Conservation (phyloP, 2,329 filamentous ascomycete genomes). For the Colletotrichum orchidophilum region DNA sequence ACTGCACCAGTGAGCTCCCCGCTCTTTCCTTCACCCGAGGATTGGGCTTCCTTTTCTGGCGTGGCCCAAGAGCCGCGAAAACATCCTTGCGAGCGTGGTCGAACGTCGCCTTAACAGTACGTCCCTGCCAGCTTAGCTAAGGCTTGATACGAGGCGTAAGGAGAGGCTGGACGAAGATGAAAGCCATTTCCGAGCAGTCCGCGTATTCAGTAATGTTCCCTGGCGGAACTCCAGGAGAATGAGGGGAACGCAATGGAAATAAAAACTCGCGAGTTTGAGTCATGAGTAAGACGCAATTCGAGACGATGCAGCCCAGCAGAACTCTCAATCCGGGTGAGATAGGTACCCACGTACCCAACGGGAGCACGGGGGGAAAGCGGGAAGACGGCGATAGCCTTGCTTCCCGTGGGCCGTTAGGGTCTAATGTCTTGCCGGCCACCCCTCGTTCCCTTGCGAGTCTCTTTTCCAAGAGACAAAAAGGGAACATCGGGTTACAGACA, state of each 20-base stretch:
- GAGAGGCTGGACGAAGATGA: neutral
- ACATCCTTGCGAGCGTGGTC: neutral
- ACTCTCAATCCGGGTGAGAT: neutral
- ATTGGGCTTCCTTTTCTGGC: neutral
- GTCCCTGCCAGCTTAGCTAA: neutral
- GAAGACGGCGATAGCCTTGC: neutral
- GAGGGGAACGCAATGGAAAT: neutral
- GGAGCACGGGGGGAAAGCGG: neutral
- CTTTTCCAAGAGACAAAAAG: neutral
- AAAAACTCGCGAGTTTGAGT: neutral
- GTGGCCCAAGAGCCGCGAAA: neutral
- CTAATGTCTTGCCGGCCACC: neutral
- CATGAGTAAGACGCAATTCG: neutral
- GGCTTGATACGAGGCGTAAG: neutral
- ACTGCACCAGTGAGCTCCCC: neutral
- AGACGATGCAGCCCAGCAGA: neutral
- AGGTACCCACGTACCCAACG: neutral
- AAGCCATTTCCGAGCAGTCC: neutral
- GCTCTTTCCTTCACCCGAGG: neutral
- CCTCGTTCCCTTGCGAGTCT: neutral
- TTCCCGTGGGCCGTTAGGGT: neutral
- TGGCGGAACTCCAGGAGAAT: neutral
- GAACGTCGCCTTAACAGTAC: neutral
- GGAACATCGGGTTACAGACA: neutral
- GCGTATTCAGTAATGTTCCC: conserved; percentile 1